Evolutionary conservation across 306 rosid genomes (phyloP).

Genomic region (Carpinus viminea): DNA sequence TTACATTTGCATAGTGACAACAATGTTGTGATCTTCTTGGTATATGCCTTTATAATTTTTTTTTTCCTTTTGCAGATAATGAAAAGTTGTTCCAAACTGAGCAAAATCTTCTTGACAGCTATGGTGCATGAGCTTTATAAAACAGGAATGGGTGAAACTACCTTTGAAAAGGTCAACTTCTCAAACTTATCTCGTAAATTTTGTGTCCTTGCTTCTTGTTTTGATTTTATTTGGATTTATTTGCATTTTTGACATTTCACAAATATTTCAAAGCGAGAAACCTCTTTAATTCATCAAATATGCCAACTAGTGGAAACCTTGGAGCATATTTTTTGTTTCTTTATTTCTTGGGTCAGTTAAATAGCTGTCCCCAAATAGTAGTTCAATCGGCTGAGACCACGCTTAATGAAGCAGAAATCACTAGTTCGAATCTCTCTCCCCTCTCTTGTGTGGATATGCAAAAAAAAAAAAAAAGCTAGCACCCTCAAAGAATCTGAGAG

Average conservation of each 20-base stretch:
- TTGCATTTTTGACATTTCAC: slow-evolving; percentile 7
- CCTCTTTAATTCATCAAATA: not conserved
- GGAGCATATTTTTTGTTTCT: not conserved
- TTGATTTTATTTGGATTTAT: slow-evolving; percentile 6
- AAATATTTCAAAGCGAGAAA: not conserved
- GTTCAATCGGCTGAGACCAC: too few relatives aligned
- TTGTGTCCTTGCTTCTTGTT: not conserved
- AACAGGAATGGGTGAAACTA: slow-evolving; percentile 96
- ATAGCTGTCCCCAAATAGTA: not conserved
- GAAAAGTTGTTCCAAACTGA: slow-evolving; percentile 64
- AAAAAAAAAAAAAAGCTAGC: too few relatives aligned
- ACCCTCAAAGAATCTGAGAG: not conserved
- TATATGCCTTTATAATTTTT: slow-evolving; percentile 1
- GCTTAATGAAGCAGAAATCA: too few relatives aligned
- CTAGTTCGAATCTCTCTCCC: too few relatives aligned
- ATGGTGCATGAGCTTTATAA: slow-evolving; percentile 87
- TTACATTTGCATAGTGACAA: slow-evolving; percentile 14
- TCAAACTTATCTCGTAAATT: slow-evolving; percentile 27
- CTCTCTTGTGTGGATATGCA: too few relatives aligned
- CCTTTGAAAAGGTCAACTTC: slow-evolving; percentile 78
- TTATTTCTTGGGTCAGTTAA: not conserved
- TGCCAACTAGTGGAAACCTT: not conserved
- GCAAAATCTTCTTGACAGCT: slow-evolving; percentile 87
- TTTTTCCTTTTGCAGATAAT: slow-evolving; percentile 65
- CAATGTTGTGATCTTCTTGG: slow-evolving; percentile 10